Evolutionary conservation across 139 green algal species (phyloP), one percentile per base, ranked within the genome.

Genomic region (Tetraselmis striata): DNA sequence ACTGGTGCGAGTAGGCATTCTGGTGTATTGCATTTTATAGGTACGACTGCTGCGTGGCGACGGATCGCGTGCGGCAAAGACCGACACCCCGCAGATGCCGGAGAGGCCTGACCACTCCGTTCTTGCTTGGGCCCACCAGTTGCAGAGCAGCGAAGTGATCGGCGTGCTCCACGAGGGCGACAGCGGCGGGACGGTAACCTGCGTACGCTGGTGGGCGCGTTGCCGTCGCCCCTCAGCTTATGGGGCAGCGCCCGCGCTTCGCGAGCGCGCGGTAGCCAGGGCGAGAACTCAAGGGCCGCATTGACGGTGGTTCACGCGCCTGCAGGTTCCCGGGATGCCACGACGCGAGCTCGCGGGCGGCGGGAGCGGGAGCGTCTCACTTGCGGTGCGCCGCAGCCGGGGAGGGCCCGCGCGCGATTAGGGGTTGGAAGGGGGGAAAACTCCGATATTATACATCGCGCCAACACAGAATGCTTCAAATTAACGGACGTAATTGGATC

Each of bases 141-240:
- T 18, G 5, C 45, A 67, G 11, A 18, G 11, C 45, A 67, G 45
- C 45, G 45, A 5, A 5, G 45, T 67, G 45, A 18, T 67, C 45
- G 45, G 45, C 45, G 86, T 91, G 28, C 79, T 95, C 77, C 86
- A 92, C 11, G 93, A 90, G 2, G 87, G 79, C 0, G 91, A 96
- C 84, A 86, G 84, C 2, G 86, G 84, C 77, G 82, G 89, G 0
- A 30, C 79, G 0, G 90, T 96, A 22, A 94, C 93, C 0, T 87
- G 90, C 5, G 84, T 96, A 23, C 91, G 87, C 31, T 96, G 93
- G 93, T 94, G 79, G n/a, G n/a, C n/a, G n/a, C n/a, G n/a, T n/a
- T n/a, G n/a, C n/a, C 25, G 90, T 25, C 23, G 31, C 28, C 26
- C 11, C 45, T 5, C 45, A 67, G 45, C 45, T 67, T 5, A 67